Evolutionary conservation across 768 basidiomycete genomes (phyloP).

Genomic region (Termitomyces sp.): DNA sequence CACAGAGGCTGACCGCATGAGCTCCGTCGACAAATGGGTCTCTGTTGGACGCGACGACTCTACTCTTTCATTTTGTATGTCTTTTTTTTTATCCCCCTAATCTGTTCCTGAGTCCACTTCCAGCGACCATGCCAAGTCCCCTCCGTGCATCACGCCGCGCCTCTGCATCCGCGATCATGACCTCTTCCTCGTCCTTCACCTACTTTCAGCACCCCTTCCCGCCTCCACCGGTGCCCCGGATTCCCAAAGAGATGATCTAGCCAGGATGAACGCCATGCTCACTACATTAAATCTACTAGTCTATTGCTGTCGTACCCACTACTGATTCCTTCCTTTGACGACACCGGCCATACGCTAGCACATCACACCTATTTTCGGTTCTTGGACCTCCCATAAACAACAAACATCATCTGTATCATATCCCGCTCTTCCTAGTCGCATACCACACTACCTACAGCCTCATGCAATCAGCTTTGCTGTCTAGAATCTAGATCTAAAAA

Average conservation of each 20-base stretch:
- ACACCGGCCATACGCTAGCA: neutral
- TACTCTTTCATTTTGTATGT: neutral
- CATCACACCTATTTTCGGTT: neutral
- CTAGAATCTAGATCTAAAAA: neutral
- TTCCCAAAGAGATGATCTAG: neutral
- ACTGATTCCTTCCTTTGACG: neutral
- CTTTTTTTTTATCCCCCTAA: neutral
- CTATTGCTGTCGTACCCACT: neutral
- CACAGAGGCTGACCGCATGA: slow-evolving; percentile 14
- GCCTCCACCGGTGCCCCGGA: slow-evolving; percentile 6
- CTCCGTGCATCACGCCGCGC: slow-evolving; percentile 3
- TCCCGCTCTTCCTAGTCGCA: neutral
- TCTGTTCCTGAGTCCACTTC: neutral
- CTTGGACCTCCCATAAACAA: neutral
- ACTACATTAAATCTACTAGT: slow-evolving; percentile 1
- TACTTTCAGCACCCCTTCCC: slow-evolving; percentile 3
- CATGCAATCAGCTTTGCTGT: neutral
- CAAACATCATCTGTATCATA: neutral
- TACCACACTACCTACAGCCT: neutral
- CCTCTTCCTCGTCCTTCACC: slow-evolving; percentile 5
- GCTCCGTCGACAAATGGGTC: slow-evolving; percentile 33
- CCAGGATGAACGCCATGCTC: neutral
- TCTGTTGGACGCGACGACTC: slow-evolving; percentile 14
- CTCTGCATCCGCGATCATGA: slow-evolving; percentile 3
- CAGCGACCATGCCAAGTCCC: neutral